These are phyloP conservation scores for Cystoisospora suis DNA, from an alignment of 169 alveolate species.

Conservation along the genomic window DNA sequence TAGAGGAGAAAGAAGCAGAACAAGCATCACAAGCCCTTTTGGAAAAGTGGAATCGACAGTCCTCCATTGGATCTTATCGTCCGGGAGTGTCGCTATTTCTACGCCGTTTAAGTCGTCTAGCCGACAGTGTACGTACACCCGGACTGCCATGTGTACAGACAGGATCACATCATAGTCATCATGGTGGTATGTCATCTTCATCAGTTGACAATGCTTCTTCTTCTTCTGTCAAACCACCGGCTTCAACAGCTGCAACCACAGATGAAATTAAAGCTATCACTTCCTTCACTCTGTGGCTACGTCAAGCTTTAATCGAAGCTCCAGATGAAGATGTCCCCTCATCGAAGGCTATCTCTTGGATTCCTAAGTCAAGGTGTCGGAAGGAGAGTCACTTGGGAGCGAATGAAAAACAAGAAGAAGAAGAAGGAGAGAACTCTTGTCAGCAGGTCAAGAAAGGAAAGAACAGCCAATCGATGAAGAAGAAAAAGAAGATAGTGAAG, in stretches of 20 bases:
- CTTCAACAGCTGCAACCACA: not conserved
- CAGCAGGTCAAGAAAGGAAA: not conserved
- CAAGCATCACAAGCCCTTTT: no score
- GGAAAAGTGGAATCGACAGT: no score
- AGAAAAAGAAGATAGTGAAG: not conserved
- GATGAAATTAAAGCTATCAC: not conserved
- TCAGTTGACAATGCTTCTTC: no score
- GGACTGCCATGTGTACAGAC: no score
- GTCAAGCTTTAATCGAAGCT: not conserved
- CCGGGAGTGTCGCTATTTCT: no score
- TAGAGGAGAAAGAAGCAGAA: slow-evolving; percentile 3
- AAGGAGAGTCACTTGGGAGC: not conserved
- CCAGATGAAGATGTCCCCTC: not conserved
- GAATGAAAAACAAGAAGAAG: not conserved
- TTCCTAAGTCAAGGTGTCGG: not conserved
- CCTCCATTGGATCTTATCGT: no score
- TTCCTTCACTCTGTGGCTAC: not conserved
- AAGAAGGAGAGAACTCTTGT: not conserved
- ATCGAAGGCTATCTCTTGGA: not conserved
- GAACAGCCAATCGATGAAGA: not conserved
- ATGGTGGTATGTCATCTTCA: no score
- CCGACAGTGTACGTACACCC: no score
- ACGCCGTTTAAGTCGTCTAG: no score
- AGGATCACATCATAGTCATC: no score
- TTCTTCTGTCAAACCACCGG: no score